These are phyloP conservation scores for Calonectria hongkongensis DNA, from an alignment of 2,329 filamentous ascomycete genomes.

Conservation along the genomic window DNA sequence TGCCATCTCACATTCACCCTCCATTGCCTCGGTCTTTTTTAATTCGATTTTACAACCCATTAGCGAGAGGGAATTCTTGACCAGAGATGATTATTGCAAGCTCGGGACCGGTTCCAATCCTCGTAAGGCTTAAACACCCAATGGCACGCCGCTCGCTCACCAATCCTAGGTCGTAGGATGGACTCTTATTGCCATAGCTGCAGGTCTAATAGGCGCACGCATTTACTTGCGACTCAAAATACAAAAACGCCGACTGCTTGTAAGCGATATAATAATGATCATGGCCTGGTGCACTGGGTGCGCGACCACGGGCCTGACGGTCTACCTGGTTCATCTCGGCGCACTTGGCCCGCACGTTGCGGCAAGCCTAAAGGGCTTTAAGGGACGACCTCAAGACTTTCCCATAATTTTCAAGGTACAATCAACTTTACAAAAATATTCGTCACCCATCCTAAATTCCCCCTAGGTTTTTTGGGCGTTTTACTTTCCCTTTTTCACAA, in stretches of 20 bases:
- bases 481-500: constrained; percentile 5
- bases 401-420: neutral
- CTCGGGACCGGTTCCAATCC: neutral
- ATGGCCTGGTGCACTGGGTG: constrained; percentile 1
- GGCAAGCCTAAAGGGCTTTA: neutral
- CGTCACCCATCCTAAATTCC: neutral
- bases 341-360: neutral
- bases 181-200: neutral
- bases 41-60: too few species aligned
- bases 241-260: neutral
- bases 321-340: neutral
- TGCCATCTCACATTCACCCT: too few species aligned
- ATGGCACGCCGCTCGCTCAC: neutral
- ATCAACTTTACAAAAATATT: too few species aligned
- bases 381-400: neutral
- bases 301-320: neutral
- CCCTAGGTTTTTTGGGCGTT: neutral
- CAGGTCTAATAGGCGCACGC: neutral
- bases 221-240: neutral
- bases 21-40: too few species aligned
- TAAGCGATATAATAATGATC: neutral
- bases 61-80: too few species aligned
- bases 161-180: neutral
- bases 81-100: neutral
- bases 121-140: neutral